Evolutionary conservation across 768 basidiomycete species (phyloP), one percentile per base, ranked within the genome.

Genomic region (Termitomyces sp.): DNA sequence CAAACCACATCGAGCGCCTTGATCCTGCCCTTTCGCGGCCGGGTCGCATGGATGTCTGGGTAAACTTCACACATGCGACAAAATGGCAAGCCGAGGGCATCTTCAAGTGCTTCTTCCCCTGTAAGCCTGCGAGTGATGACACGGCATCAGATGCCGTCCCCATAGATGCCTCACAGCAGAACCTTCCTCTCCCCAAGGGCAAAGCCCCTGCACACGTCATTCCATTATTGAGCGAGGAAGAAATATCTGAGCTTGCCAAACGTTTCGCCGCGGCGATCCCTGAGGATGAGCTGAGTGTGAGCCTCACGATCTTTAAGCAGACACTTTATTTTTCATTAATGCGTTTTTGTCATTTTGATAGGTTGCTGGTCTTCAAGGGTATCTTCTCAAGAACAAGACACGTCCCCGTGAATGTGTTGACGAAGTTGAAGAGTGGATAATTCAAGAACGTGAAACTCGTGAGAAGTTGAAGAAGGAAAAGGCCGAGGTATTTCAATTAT

Each of bases 41-140:
- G 31, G 94, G 94, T 58, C 89, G 91, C 48, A 92, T 93, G 89
- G 93, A 93, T 66, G 87, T 95, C 16, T 93, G 91, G 91, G 81
- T 95, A 42, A 91, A 93, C 76, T 94, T 94, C 73, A 87, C 88
- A 54, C 87, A 94, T 67, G 91, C 92, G 6, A 92, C 90, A 8
- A 93, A 91, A 71, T 93, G 90, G 90, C 92, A 94, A 68, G 92
- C 92, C 15, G 91, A 93, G 72, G 91, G 90, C 54, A 91, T 94
- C 69, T 94, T 93, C 84, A 92, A 92, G 70, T 92, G 90, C 72
- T 94, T 94, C 85, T 94, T 94, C 87, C 91, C 92, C 3, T 87
- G 72, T 72, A 85, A 78, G 63, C 75, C 78, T 54, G 59, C 72
- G 20, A 58, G 69, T 41, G 58, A 65, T 16, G 54, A 61, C 8